Evolutionary conservation across 2,329 filamentous ascomycete genomes (phyloP), one percentile per base, ranked within the genome.

Genomic region (Thelonectria blattea): DNA sequence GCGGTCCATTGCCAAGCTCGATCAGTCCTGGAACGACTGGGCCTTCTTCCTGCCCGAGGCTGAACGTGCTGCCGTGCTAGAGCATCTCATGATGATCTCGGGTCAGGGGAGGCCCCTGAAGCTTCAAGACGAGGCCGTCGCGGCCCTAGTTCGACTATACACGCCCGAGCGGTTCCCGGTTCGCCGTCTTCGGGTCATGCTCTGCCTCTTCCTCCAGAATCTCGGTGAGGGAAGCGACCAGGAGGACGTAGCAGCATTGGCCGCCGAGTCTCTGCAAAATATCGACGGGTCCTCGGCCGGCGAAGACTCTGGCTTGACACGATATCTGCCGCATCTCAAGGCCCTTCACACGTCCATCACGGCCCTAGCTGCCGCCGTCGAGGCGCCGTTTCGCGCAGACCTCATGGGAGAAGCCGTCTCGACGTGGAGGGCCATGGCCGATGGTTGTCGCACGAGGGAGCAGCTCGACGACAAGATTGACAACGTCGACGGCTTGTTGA

Each of bases 1-100:
- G 14, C 81, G 82, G 20, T 82, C 83, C 4, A 81, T 90, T 52
- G 79, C 88, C 27, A 88, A 86, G 63, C 78, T 89, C 15, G 84
- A 83, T 58, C 78, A 79, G 53, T 83, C 80, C n/a, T 82, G 77
- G 69, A 79, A 83, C 45, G 84, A 88, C 53, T 85, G 85, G 81
- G 82, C 82, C 2, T 81, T 81, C 56, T 78, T 83, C 45, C 71
- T 88, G 7, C 74, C 79, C 0, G 84, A 81, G 46, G 64, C 72
- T 6, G 84, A 85, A 72, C 84, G 82, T 60, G 82, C 81, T 9
- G 84, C 85, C 2, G 83, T 86, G 1, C 76, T 90, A 17, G 86
- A 90, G 64, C 83, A 89, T 67, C 78, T 87, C 30, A 73, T 90
- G 45, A 79, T 85, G 51, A 79, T 84, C 42, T 79, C 75, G 8